phyloP scores from a whole-genome alignment of 2,329 filamentous ascomycete species.

The Sporothrix brasiliensis region DNA sequence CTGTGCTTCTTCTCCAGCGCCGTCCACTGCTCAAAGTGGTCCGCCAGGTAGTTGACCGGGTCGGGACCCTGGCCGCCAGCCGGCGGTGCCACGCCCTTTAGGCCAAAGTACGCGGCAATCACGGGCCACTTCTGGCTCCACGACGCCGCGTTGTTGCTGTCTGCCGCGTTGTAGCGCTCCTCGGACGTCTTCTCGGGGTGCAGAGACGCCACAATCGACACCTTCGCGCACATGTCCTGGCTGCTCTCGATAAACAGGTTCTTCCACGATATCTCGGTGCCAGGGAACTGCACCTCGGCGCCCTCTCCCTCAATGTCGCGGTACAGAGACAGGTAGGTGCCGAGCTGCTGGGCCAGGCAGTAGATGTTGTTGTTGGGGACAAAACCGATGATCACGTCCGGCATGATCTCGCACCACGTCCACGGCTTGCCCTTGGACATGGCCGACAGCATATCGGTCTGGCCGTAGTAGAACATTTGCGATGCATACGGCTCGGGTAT shows the following conservation, averaged over 20 bases:
- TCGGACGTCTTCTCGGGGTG: conserved; percentile 46
- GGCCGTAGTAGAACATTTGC: conserved; percentile 53
- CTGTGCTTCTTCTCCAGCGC: conserved; percentile 43
- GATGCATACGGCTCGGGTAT: conserved; percentile 48
- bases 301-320: conserved; percentile 45
- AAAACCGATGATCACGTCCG: conserved; percentile 50
- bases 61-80: conserved; percentile 40
- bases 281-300: conserved; percentile 46
- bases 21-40: conserved; percentile 43
- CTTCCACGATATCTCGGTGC: conserved; percentile 44
- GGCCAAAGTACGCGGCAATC: conserved; percentile 51
- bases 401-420: conserved; percentile 50
- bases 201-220: conserved; percentile 48
- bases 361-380: conserved; percentile 50
- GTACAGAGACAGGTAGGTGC: conserved; percentile 46
- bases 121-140: conserved; percentile 52
- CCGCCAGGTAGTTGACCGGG: conserved; percentile 41
- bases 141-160: conserved; percentile 43
- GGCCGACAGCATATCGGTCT: conserved; percentile 47
- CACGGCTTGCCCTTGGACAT: conserved; percentile 46
- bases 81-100: conserved; percentile 46
- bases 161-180: conserved; percentile 49
- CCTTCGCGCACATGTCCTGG: conserved; percentile 46
- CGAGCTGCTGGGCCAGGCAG: conserved; percentile 48
- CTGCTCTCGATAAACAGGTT: conserved; percentile 47